phyloP scores from a whole-genome alignment of 2,329 filamentous ascomycete species.

The Alternaria sp. region DNA sequence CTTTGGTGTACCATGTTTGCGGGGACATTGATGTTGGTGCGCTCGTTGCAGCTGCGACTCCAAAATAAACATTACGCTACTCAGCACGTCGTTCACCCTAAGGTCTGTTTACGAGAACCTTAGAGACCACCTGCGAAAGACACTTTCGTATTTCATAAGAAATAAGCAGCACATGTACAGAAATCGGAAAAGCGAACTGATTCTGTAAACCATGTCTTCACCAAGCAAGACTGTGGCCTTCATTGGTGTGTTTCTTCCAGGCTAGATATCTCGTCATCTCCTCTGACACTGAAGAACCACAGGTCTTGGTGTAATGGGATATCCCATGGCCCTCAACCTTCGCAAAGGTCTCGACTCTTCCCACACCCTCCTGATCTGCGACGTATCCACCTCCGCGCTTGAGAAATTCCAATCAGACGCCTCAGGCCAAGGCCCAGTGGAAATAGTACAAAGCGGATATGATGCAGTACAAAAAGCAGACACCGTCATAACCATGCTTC shows the following conservation, averaged over 20 bases:
- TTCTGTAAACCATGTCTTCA: conserved; percentile 21
- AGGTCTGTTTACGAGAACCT: not conserved
- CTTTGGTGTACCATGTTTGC: not conserved
- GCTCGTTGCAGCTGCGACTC: not conserved
- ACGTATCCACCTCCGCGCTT: conserved; percentile 51
- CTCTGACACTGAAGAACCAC: conserved; percentile 1
- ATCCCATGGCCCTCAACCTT: conserved; percentile 54
- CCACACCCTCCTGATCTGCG: conserved; percentile 49
- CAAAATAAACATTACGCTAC: not conserved
- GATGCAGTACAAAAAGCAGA: conserved; percentile 52
- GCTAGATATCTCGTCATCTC: not conserved
- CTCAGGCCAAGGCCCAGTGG: conserved; percentile 46
- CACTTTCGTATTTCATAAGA: not conserved
- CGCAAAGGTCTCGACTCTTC: conserved; percentile 45
- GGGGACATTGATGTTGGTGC: not conserved
- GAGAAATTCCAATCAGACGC: conserved; percentile 50
- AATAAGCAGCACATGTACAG: too few relatives aligned
- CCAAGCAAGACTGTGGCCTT: conserved; percentile 35
- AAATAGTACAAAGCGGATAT: conserved; percentile 48
- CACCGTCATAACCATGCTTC: conserved; percentile 55
- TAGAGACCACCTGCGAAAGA: not conserved
- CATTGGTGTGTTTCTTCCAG: conserved; percentile 23
- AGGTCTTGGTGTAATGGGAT: conserved; percentile 55
- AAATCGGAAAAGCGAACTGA: not conserved
- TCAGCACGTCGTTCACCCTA: not conserved